phyloP scores from a whole-genome alignment of 2,329 filamentous ascomycete species.

The Hypoxylon sp. region DNA sequence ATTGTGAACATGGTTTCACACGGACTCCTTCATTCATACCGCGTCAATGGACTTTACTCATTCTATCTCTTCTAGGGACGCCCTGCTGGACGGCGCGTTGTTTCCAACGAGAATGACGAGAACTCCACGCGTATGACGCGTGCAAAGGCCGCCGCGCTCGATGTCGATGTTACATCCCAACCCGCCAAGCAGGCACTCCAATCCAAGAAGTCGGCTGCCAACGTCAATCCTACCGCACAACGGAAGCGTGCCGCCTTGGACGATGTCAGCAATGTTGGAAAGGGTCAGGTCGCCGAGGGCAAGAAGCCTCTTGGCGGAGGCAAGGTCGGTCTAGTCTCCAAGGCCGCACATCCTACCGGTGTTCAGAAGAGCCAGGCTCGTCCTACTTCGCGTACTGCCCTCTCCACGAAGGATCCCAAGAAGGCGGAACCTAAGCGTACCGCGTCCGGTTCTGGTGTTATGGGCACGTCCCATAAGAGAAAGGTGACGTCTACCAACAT shows the following conservation, averaged over 20 bases:
- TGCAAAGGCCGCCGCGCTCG: slow-evolving; percentile 83
- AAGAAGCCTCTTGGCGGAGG: slow-evolving; percentile 72
- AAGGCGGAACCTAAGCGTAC: slow-evolving; percentile 76
- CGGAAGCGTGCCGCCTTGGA: slow-evolving; percentile 86
- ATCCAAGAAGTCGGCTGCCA: slow-evolving; percentile 70
- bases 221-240: slow-evolving; percentile 55
- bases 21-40: neutral
- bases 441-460: slow-evolving; percentile 74
- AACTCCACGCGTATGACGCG: slow-evolving; percentile 91
- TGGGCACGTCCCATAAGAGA: slow-evolving; percentile 73
- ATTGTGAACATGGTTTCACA: neutral
- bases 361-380: slow-evolving; percentile 73
- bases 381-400: slow-evolving; percentile 66
- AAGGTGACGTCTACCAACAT: slow-evolving; percentile 62
- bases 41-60: slow-evolving; percentile 20
- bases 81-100: slow-evolving; percentile 74
- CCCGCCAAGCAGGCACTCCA: slow-evolving; percentile 70
- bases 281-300: slow-evolving; percentile 72
- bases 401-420: slow-evolving; percentile 73
- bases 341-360: slow-evolving; percentile 81
- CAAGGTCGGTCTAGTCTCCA: slow-evolving; percentile 77
- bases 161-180: slow-evolving; percentile 67
- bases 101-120: slow-evolving; percentile 95
- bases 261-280: slow-evolving; percentile 95
- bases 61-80: slow-evolving; percentile 62